Percentiles rank a stretch among this genome's conserved stretches.
Evolutionary conservation across 2,329 filamentous ascomycete species (phyloP).

Genomic region (Purpureocillium lavendulum): DNA sequence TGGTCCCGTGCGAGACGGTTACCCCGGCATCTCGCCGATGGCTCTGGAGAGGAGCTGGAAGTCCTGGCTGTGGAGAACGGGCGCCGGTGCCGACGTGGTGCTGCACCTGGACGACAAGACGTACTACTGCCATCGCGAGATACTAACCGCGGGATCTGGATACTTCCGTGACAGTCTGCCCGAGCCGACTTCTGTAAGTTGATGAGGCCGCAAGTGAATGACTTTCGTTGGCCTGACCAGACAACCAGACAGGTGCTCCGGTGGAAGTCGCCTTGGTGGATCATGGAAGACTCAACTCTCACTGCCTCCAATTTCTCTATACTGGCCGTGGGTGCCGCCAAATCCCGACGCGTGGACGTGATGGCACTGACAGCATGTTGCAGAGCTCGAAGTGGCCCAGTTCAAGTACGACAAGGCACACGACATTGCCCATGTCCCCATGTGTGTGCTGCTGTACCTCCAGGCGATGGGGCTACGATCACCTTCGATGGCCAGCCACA

Average conservation of each 20-base stretch:
- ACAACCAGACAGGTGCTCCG: constrained; percentile 17
- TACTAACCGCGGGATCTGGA: constrained; percentile 21
- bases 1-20: too few species aligned
- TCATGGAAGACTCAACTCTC: constrained; percentile 16
- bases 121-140: constrained; percentile 24
- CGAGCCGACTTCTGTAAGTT: constrained; percentile 16
- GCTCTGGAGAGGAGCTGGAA: constrained; percentile 18
- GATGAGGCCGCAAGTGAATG: background rate
- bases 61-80: constrained; percentile 12
- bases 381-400: constrained; percentile 21
- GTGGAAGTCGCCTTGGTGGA: constrained; percentile 15
- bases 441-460: constrained; percentile 23
- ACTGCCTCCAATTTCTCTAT: constrained; percentile 26
- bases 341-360: background rate
- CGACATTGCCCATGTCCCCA: constrained; percentile 19
- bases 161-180: constrained; percentile 25
- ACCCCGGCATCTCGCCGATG: background rate
- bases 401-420: constrained; percentile 13
- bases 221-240: background rate
- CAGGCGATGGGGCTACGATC: constrained; percentile 20
- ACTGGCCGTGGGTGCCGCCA: constrained; percentile 19
- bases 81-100: constrained; percentile 20
- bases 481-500: constrained; percentile 14
- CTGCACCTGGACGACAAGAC: constrained; percentile 13
- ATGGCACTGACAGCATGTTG: background rate